Evolutionary conservation across 176 grass and related monocot species (phyloP).

Genomic region (Triticum urartu): DNA sequence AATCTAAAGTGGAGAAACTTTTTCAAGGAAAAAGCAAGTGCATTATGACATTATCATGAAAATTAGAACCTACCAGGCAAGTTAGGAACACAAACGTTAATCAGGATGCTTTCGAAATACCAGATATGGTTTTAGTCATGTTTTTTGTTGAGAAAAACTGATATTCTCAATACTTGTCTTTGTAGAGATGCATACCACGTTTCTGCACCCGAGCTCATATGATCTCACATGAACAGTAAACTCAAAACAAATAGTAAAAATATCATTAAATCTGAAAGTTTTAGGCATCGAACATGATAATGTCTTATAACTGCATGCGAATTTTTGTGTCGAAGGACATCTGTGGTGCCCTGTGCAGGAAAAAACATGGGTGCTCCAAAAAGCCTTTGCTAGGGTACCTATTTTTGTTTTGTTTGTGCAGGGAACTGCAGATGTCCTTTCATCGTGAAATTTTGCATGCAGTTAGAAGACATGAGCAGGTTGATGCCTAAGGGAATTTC

Average conservation of each 20-base stretch:
- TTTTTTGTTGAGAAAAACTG: conserved; percentile 17
- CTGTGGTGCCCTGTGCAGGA: not conserved
- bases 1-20: not conserved
- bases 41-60: not conserved
- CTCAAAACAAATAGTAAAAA: not conserved
- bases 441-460: not conserved
- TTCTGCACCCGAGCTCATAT: not conserved
- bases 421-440: not conserved
- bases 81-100: not conserved
- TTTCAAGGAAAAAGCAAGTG: conserved; percentile 13
- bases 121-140: conserved; percentile 5
- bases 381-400: not conserved
- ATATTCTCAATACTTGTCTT: not conserved
- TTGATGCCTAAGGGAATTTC: not conserved
- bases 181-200: not conserved
- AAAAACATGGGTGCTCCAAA: not conserved
- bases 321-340: not conserved
- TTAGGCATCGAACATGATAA: not conserved
- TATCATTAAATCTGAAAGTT: not conserved
- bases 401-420: not conserved
- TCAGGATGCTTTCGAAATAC: conserved; percentile 3
- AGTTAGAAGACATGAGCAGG: not conserved
- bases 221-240: not conserved
- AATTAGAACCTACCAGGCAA: conserved; percentile 2
- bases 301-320: not conserved